Base-by-base conservation (phyloP, 2,329 filamentous ascomycete species). In the Penicillium thymicola region DNA sequence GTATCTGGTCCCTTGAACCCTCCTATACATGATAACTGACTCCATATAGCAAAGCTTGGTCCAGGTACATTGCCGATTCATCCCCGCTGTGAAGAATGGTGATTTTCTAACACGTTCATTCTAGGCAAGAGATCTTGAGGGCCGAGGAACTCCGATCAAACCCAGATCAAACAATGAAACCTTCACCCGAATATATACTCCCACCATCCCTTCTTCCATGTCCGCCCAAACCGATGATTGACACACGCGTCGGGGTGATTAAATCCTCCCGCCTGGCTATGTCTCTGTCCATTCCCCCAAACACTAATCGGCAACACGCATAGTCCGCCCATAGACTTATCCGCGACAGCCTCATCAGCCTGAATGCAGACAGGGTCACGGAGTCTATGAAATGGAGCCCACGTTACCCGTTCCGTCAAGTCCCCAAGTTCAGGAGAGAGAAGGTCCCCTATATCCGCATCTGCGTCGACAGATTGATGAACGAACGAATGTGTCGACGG, bases 301-400 rank as follows among this genome's bases (percentile, higher is more conserved):
- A 63, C 68, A 70, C 96, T 97, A 34, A 96, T 76, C 0, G 93
- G 93, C 45, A 97, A 75, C 5, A 96, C 86, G 88, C 96, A 96
- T 59, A 96, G 85, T 4, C 90, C 90, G 23, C 90, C 90, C 67
- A 91, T 85, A 7, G 84, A 84, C 18, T 85, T 80, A 1, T 90
- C 62, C 0, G 49, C 10, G 18, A 42, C 56, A 3, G 63, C 59
- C 21, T 70, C 64, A 0, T 46, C 55, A 1, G 60, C 66, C n/a
- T 66, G 59, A 0, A 71, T 58, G 32, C 70, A 72, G 6, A 70
- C 32, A 2, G 65, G 59, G 2, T 67, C 40, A 3, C 45, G 38
- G 5, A 74, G 59, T 13, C 60, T 32, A 48, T 72, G 63, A 27
- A 74, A 73, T 7, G 71, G 70, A 0, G 68, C 67, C 71, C 71